These are phyloP conservation scores for Lablab purpureus DNA, from an alignment of 306 rosid genomes.

Conservation along the genomic window DNA sequence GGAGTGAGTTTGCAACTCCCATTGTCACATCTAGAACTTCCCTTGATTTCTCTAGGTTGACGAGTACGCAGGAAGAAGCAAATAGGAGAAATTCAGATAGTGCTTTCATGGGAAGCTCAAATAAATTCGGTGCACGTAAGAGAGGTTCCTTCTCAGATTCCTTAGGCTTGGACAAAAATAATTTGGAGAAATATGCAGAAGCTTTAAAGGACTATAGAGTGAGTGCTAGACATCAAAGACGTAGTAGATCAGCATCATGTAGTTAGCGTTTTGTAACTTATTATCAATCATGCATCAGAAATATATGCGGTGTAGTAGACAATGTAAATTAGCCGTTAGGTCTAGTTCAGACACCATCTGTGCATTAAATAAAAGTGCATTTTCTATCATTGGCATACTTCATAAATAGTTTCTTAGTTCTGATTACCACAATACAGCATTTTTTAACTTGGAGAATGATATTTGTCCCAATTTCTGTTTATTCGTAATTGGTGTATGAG, in stretches of 20 bases:
- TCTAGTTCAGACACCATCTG: constrained; percentile 43
- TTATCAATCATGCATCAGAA: constrained; percentile 19
- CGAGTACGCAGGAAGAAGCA: constrained; percentile 51
- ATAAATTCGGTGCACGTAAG: constrained; percentile 41
- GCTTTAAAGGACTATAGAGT: constrained; percentile 63
- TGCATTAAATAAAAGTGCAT: constrained; percentile 21
- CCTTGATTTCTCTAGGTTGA: constrained; percentile 54
- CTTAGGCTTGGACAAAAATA: constrained; percentile 47
- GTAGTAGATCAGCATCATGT: constrained; percentile 57
- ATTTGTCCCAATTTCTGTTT: background rate
- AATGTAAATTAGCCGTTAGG: constrained; percentile 40
- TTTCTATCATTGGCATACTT: constrained; percentile 12
- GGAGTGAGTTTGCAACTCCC: constrained; percentile 43
- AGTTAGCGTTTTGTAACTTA: constrained; percentile 55
- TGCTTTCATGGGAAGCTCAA: constrained; percentile 52
- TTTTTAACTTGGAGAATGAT: background rate
- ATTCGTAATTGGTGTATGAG: background rate
- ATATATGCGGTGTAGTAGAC: constrained; percentile 19
- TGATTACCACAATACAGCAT: background rate
- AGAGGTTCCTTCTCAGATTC: constrained; percentile 46
- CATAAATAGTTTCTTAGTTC: constrained; percentile 1
- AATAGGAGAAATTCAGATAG: constrained; percentile 46
- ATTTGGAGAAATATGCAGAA: constrained; percentile 78
- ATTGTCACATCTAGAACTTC: constrained; percentile 56
- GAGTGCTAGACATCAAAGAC: constrained; percentile 38